Evolutionary conservation across 2,329 filamentous ascomycete species (phyloP).

Genomic region (Dactylellina parvicollis): DNA sequence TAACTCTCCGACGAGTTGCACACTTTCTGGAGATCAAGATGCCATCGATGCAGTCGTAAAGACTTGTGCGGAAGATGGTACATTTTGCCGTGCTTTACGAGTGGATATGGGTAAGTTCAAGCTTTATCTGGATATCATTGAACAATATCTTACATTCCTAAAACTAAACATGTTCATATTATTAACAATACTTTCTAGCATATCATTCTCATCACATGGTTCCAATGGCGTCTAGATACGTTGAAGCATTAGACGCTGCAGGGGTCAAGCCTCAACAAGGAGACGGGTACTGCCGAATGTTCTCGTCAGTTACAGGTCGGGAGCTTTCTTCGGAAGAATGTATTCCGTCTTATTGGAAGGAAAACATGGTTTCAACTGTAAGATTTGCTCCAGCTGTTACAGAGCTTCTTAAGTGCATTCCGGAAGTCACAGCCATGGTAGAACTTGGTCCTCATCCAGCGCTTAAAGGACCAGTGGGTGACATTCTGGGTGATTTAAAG

Average conservation of each 20-base stretch:
- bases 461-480: conserved; percentile 53
- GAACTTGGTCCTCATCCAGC: conserved; percentile 56
- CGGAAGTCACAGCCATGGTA: conserved; percentile 44
- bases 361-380: conserved; percentile 61
- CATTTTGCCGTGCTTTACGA: conserved; percentile 22
- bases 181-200: conserved; percentile 60
- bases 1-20: conserved; percentile 59
- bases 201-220: conserved; percentile 64
- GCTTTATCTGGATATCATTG: too few species aligned
- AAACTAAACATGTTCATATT: conserved; percentile 53
- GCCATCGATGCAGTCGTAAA: conserved; percentile 58
- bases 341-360: conserved; percentile 57
- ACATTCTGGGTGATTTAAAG: conserved; percentile 29
- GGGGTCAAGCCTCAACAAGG: conserved; percentile 41
- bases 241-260: conserved; percentile 48
- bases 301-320: conserved; percentile 57
- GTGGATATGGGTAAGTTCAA: conserved; percentile 26
- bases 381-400: conserved; percentile 60
- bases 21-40: conserved; percentile 58
- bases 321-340: conserved; percentile 56
- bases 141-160: too few species aligned
- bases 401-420: conserved; percentile 44
- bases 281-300: conserved; percentile 55
- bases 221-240: conserved; percentile 60
- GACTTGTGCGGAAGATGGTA: conserved; percentile 56